Conservation (phyloP, 2,329 filamentous ascomycete species). For the Pyrenochaeta sp. region DNA sequence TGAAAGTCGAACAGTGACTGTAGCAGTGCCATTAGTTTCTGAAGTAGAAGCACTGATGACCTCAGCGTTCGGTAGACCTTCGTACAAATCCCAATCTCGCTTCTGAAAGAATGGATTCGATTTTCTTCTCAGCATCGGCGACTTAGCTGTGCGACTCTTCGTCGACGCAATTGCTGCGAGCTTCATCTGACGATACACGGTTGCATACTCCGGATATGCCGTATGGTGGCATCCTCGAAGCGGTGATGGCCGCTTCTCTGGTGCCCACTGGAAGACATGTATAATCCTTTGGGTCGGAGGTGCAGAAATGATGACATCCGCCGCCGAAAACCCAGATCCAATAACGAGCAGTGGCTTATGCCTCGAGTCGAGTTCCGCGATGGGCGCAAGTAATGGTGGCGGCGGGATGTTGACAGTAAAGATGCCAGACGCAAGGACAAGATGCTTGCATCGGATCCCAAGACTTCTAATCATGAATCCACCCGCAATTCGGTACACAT, state of each 20-base stretch:
- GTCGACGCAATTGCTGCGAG: conserved; percentile 49
- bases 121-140: conserved; percentile 41
- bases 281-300: conserved; percentile 61
- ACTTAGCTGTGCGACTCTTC: conserved; percentile 28
- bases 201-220: conserved; percentile 70
- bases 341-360: conserved; percentile 62
- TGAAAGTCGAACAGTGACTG: conserved; percentile 54
- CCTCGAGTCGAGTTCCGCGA: conserved; percentile 43
- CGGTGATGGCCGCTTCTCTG: conserved; percentile 63
- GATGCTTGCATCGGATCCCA: conserved; percentile 62
- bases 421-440: conserved; percentile 68
- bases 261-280: conserved; percentile 69
- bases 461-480: conserved; percentile 63
- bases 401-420: conserved; percentile 65
- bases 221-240: conserved; percentile 67
- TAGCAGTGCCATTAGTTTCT: conserved; percentile 17
- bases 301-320: conserved; percentile 67
- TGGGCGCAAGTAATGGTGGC: conserved; percentile 57
- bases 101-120: conserved; percentile 57
- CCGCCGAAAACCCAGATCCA: conserved; percentile 69
- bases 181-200: conserved; percentile 69
- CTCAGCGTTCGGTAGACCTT: conserved; percentile 64
- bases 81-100: conserved; percentile 63
- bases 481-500: conserved; percentile 54
- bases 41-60: conserved; percentile 51